Evolutionary conservation across 106 monocot species (phyloP), one percentile per base, ranked within the genome.

Genomic region (Gastrodia elata): DNA sequence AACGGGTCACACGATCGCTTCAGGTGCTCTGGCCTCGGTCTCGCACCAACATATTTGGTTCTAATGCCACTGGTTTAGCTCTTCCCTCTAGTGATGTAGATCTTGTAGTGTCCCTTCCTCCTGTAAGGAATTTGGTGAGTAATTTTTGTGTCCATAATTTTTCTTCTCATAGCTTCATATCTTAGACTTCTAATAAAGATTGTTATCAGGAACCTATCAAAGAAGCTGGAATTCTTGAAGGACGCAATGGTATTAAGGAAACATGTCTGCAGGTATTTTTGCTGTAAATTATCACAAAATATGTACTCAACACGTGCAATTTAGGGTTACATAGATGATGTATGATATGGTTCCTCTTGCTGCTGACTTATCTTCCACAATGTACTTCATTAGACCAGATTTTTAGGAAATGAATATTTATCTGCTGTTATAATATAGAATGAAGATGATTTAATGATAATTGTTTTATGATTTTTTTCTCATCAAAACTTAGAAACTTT

Each of bases 181-280:
- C 43, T 75, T 14, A 32, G 48, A 70, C 2, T 55, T 52, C 56
- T 40, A 24, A 32, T 70, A 8, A 35, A 67, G 36, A 70, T 84
- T 22, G 73, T 78, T 83, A 4, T 70, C 76, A 98, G 98, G 98
- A 98, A 83, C 98, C 98, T 74, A 98, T 98, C 25, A 98, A 91
- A 84, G 98, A 98, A 88, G 98, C 98, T 83, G 98, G 98, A 72
- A 98, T 98, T 81, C 83, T 98, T 80, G 98, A 98, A 82, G 98
- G 98, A 28, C 84, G 98, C 15, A 98, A 98, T 85, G 93, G 98
- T 32, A 98, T 93, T 43, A 98, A 98, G 80, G 98, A 98, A 77
- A 98, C 98, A 32, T 98, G 93, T 68, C 91, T 98, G 74, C 98
- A 98, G 93, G 98, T 98, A 82, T 27, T 38, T 24, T 20, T 46